A percentile compares a stretch with the other conserved stretches of the same genome.
These are phyloP conservation scores for Digitaria exilis DNA, from an alignment of 202 grass and related monocot genomes.

Conservation along the genomic window DNA sequence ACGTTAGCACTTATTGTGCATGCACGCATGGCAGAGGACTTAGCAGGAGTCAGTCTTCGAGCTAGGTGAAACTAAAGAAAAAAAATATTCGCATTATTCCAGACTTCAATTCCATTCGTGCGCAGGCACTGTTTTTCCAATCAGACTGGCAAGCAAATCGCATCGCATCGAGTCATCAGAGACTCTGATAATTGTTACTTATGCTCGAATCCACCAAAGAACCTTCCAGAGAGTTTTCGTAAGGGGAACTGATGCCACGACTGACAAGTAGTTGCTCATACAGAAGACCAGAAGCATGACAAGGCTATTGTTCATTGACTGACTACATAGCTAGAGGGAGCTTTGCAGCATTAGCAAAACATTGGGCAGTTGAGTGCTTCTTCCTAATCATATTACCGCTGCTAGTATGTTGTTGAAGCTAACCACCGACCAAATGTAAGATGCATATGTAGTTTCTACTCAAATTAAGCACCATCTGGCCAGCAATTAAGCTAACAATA, in stretches of 20 bases:
- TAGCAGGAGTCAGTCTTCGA: background rate
- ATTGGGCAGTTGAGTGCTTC: background rate
- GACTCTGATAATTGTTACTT: background rate
- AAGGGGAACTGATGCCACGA: constrained; percentile 19
- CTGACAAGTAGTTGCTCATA: no score
- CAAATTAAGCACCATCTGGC: no score
- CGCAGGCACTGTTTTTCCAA: background rate
- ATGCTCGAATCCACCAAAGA: background rate
- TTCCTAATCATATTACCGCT: background rate
- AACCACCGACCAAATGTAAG: no score
- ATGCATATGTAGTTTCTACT: no score
- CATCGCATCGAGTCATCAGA: constrained; percentile 4
- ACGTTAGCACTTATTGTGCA: background rate
- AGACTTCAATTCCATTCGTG: constrained; percentile 29
- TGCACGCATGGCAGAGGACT: background rate
- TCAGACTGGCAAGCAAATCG: constrained; percentile 1
- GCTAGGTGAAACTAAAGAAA: background rate
- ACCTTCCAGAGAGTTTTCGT: background rate
- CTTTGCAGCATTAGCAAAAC: background rate
- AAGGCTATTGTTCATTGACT: background rate
- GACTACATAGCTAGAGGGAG: background rate
- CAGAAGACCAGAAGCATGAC: no score
- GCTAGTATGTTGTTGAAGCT: no score
- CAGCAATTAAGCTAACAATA: no score
- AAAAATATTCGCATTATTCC: constrained; percentile 3